phyloP scores from a whole-genome alignment of 73 alveolate species.

The Effrenium voratum region DNA sequence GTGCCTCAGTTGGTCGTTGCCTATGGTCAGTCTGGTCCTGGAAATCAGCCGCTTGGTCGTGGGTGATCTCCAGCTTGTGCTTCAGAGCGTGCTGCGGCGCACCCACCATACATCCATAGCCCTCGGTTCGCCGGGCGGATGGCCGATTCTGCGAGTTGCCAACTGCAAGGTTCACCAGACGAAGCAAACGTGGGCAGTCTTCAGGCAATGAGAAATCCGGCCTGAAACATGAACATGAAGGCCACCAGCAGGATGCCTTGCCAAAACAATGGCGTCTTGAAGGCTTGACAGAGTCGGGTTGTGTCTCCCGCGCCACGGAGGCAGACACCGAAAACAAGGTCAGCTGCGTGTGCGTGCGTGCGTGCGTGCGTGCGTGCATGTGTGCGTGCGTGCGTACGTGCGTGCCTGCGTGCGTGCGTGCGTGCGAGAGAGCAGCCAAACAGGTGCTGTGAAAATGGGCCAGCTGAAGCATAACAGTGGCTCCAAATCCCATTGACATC shows the following conservation, averaged over 20 bases:
- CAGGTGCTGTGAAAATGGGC: background rate
- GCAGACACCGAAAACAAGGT: background rate
- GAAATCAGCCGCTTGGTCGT: slow-evolving; percentile 43
- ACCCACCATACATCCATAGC: slow-evolving; percentile 70
- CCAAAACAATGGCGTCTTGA: background rate
- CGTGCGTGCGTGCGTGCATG: background rate
- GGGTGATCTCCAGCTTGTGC: slow-evolving; percentile 40
- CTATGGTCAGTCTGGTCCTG: background rate
- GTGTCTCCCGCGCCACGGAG: background rate
- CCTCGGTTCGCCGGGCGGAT: background rate
- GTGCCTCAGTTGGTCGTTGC: background rate
- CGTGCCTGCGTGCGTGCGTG: background rate
- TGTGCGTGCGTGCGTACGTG: background rate
- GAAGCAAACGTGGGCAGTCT: background rate
- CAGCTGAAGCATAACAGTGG: background rate
- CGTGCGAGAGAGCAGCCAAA: background rate
- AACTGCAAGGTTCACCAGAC: background rate
- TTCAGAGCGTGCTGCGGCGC: slow-evolving; percentile 78
- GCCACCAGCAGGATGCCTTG: slow-evolving; percentile 44
- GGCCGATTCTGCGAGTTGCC: background rate
- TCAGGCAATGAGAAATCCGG: background rate
- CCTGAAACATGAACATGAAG: slow-evolving; percentile 81
- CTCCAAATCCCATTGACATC: background rate
- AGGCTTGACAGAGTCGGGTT: background rate
- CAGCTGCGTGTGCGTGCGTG: background rate